Evolutionary conservation across 1,284 basidiomycete species (phyloP).

Genomic region (Ceratobasidium sp.): DNA sequence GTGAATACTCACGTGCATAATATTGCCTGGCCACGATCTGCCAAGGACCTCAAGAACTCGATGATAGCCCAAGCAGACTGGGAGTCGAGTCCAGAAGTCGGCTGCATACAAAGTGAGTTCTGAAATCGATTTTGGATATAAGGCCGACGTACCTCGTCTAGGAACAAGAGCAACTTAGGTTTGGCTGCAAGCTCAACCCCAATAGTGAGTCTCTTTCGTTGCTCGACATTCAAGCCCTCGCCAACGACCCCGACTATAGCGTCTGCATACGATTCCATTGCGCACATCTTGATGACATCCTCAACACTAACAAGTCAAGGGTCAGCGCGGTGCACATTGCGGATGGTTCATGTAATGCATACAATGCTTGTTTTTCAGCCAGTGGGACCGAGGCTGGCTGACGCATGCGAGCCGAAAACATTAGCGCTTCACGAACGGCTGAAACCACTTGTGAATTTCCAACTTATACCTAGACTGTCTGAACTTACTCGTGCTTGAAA

Average conservation of each 20-base stretch:
- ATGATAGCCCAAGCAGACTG: constrained; percentile 63
- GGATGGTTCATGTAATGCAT: constrained; percentile 58
- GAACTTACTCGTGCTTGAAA: constrained; percentile 58
- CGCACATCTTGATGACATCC: not conserved
- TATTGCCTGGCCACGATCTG: constrained; percentile 75
- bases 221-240: too few relatives aligned
- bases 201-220: too few relatives aligned
- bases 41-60: constrained; percentile 64
- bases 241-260: constrained; percentile 53
- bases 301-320: constrained; percentile 9
- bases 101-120: constrained; percentile 43
- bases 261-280: not conserved
- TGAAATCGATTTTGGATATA: not conserved
- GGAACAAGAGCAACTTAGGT: constrained; percentile 58
- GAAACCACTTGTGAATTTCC: constrained; percentile 54
- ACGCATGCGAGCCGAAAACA: constrained; percentile 82
- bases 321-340: constrained; percentile 55
- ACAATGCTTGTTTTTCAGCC: constrained; percentile 76
- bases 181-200: constrained; percentile 63
- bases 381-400: constrained; percentile 72
- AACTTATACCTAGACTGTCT: constrained; percentile 34
- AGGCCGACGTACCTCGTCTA: constrained; percentile 51
- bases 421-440: constrained; percentile 81
- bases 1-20: too few relatives aligned
- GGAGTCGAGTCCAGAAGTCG: constrained; percentile 61